Evolutionary conservation across 306 rosid genomes (phyloP).

Genomic region (Cyclanthera cordifolia): DNA sequence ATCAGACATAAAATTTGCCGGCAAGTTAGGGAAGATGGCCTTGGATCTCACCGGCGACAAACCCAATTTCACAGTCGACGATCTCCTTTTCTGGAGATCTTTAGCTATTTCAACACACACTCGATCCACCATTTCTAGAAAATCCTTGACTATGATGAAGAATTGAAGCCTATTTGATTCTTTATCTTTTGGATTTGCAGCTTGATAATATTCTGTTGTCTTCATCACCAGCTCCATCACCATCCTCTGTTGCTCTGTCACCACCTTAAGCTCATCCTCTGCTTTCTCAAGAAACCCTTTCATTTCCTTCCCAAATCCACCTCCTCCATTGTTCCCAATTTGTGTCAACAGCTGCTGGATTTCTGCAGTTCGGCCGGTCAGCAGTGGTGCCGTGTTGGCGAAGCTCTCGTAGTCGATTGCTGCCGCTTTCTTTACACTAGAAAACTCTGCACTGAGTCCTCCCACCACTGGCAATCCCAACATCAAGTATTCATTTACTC

Average conservation of each 20-base stretch:
- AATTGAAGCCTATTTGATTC: constrained; percentile 50
- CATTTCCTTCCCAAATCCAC: constrained; percentile 58
- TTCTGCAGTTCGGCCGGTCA: constrained; percentile 31
- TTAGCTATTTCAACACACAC: constrained; percentile 71
- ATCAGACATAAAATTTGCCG: constrained; percentile 35
- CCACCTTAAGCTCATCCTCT: constrained; percentile 39
- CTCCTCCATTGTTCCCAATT: constrained; percentile 37
- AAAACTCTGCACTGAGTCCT: constrained; percentile 77
- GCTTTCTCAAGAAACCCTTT: constrained; percentile 47
- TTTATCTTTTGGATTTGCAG: constrained; percentile 47
- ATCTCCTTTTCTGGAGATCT: constrained; percentile 47
- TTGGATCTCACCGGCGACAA: constrained; percentile 17
- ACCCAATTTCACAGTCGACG: constrained; percentile 19
- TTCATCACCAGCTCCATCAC: constrained; percentile 51
- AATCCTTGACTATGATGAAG: constrained; percentile 70
- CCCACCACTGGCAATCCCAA: constrained; percentile 81
- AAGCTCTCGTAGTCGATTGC: constrained; percentile 42
- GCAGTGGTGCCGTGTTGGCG: constrained; percentile 30
- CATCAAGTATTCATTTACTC: constrained; percentile 48
- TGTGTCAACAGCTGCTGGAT: constrained; percentile 25
- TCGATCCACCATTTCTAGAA: constrained; percentile 76
- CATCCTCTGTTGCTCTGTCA: constrained; percentile 39
- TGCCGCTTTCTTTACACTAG: constrained; percentile 70
- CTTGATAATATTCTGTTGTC: constrained; percentile 64
- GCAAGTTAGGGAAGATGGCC: constrained; percentile 28